A percentile compares a stretch with the other conserved stretches of the same genome.
phyloP scores from a whole-genome alignment of 1,284 basidiomycete species.

The Ganoderma lingzhi region DNA sequence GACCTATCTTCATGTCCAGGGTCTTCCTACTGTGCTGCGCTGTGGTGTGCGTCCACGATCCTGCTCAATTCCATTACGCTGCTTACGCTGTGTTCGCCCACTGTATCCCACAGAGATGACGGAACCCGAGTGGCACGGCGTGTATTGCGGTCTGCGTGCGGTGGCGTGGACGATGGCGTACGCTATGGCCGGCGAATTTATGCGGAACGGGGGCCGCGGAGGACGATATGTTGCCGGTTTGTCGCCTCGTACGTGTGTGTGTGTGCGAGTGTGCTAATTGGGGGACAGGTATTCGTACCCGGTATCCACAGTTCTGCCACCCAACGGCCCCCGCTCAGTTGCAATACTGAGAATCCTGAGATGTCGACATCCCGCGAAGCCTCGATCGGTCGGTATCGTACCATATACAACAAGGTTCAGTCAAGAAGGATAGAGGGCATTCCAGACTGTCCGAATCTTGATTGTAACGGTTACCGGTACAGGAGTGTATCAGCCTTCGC shows the following conservation, averaged over 20 bases:
- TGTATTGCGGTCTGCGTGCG: not conserved
- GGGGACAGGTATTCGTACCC: not conserved
- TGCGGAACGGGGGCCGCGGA: not conserved
- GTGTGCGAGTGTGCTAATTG: not conserved
- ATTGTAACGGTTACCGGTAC: not conserved
- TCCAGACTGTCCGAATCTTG: not conserved
- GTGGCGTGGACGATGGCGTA: not conserved
- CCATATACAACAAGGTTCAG: constrained; percentile 3
- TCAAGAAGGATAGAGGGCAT: not conserved
- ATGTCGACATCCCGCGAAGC: constrained; percentile 2
- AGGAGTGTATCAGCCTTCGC: not conserved
- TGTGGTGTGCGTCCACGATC: not conserved
- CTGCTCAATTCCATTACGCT: not conserved
- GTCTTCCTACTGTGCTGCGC: not conserved
- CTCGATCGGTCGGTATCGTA: not conserved
- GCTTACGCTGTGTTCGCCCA: not conserved
- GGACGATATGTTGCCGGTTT: not conserved
- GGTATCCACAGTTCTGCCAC: not conserved
- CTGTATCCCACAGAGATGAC: not conserved
- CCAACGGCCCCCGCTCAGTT: not conserved
- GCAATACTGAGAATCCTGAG: not conserved
- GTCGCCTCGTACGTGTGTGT: not conserved
- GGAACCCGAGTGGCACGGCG: not conserved
- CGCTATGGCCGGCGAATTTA: not conserved
- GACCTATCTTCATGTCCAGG: not conserved